Percentiles rank a stretch among this genome's conserved stretches.
phyloP scores from a whole-genome alignment of 2,329 filamentous ascomycete genomes.

The Teratosphaeria epicoccoides region DNA sequence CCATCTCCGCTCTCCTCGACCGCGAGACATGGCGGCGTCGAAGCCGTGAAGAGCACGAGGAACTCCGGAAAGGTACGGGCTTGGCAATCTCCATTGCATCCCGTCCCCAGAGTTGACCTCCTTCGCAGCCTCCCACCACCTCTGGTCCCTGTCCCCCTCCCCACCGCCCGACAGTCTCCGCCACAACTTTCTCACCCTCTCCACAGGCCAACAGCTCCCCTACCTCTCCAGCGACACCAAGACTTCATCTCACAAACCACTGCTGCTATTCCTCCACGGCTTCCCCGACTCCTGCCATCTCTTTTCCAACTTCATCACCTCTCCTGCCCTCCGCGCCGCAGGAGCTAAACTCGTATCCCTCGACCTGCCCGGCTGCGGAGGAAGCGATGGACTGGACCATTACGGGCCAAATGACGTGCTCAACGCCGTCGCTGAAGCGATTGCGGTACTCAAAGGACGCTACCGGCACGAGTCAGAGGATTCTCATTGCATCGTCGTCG shows the following conservation, averaged over 20 bases:
- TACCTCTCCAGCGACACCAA: conserved; percentile 31
- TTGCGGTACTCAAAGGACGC: conserved; percentile 39
- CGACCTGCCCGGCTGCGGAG: conserved; percentile 50
- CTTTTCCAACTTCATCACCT: conserved; percentile 41
- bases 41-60: neutral
- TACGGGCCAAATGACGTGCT: conserved; percentile 43
- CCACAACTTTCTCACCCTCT: conserved; percentile 43
- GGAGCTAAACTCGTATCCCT: conserved; percentile 42
- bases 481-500: conserved; percentile 32
- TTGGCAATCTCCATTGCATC: neutral
- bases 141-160: conserved; percentile 36
- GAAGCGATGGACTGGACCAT: conserved; percentile 41
- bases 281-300: conserved; percentile 50
- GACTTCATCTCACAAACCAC: neutral
- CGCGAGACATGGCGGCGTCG: neutral
- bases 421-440: conserved; percentile 44
- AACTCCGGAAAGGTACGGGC: neutral
- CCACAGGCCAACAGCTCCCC: conserved; percentile 43
- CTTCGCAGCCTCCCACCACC: conserved; percentile 37
- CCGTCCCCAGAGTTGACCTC: neutral
- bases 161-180: conserved; percentile 25
- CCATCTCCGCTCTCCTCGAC: neutral
- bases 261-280: conserved; percentile 43
- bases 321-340: conserved; percentile 22
- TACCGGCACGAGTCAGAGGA: conserved; percentile 23